Conservation (phyloP, 371 early-diverging fungal species). For the Actinomucor elegans region DNA sequence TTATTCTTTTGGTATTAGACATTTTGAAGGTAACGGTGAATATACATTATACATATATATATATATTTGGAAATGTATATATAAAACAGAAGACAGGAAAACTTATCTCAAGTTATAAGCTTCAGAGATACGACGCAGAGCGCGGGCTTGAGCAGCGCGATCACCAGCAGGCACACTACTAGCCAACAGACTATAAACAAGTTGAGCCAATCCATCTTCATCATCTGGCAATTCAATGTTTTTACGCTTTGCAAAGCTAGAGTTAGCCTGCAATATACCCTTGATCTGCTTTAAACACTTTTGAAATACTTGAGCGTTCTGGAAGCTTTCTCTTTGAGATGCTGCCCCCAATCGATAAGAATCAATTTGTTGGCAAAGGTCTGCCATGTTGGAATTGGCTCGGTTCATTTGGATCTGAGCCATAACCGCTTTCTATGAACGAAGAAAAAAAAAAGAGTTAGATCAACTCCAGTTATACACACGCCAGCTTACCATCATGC, state of each 20-base stretch:
- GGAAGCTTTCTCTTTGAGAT: constrained; percentile 46
- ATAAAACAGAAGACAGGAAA: too few species aligned
- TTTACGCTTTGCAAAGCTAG: constrained; percentile 40
- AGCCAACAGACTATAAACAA: constrained; percentile 44
- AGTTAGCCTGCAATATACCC: constrained; percentile 42
- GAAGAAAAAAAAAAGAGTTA: too few species aligned
- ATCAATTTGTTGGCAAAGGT: constrained; percentile 53
- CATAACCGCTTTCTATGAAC: constrained; percentile 44
- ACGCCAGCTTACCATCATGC: constrained; percentile 48
- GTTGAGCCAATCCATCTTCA: constrained; percentile 43
- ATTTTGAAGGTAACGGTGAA: too few species aligned
- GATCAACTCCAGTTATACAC: too few species aligned
- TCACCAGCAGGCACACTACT: constrained; percentile 32
- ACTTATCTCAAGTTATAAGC: constrained; percentile 47
- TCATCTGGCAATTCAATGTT: constrained; percentile 27
- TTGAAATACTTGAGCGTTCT: constrained; percentile 52
- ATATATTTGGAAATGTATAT: too few species aligned
- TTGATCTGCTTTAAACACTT: constrained; percentile 52
- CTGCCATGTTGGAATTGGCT: constrained; percentile 54
- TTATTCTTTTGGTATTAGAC: too few species aligned
- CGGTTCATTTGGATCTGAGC: constrained; percentile 56
- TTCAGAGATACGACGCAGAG: constrained; percentile 46
- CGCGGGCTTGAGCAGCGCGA: constrained; percentile 31
- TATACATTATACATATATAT: too few species aligned
- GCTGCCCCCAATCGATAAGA: constrained; percentile 43